These are phyloP conservation scores for Xylaria cubensis DNA, from an alignment of 495 filamentous ascomycete species.

Conservation along the genomic window DNA sequence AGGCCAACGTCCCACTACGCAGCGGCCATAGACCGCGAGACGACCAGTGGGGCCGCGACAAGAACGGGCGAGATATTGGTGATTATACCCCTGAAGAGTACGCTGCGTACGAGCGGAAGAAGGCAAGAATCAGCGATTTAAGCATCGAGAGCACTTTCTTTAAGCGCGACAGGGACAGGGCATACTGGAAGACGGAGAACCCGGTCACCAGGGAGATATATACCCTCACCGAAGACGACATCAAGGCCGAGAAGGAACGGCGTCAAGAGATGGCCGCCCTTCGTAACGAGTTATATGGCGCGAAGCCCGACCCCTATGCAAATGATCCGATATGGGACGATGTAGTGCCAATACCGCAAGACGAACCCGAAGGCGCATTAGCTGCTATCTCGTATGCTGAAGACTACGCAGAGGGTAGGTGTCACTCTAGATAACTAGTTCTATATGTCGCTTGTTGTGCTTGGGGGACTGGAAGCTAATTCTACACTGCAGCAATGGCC, in stretches of 20 bases:
- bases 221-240: slow-evolving; percentile 45
- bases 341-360: slow-evolving; percentile 79
- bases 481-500: slow-evolving; percentile 57
- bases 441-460: neutral
- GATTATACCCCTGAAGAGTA: slow-evolving; percentile 49
- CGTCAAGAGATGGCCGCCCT: slow-evolving; percentile 53
- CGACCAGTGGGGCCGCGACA: slow-evolving; percentile 51
- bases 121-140: slow-evolving; percentile 37
- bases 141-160: slow-evolving; percentile 42
- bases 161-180: slow-evolving; percentile 34
- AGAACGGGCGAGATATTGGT: slow-evolving; percentile 47
- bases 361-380: slow-evolving; percentile 81
- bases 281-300: slow-evolving; percentile 51
- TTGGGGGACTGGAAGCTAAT: slow-evolving; percentile 21
- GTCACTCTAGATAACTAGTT: neutral
- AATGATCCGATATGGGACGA: slow-evolving; percentile 81
- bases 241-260: slow-evolving; percentile 53
- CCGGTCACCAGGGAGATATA: slow-evolving; percentile 29
- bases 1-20: slow-evolving; percentile 51
- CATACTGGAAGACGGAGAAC: slow-evolving; percentile 26
- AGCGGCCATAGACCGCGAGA: slow-evolving; percentile 38
- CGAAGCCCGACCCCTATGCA: slow-evolving; percentile 60
- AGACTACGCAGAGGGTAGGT: slow-evolving; percentile 84
- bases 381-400: slow-evolving; percentile 87
- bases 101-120: slow-evolving; percentile 40